Conservation (phyloP, 495 filamentous ascomycete species). For the Jackrogersella minutella region DNA sequence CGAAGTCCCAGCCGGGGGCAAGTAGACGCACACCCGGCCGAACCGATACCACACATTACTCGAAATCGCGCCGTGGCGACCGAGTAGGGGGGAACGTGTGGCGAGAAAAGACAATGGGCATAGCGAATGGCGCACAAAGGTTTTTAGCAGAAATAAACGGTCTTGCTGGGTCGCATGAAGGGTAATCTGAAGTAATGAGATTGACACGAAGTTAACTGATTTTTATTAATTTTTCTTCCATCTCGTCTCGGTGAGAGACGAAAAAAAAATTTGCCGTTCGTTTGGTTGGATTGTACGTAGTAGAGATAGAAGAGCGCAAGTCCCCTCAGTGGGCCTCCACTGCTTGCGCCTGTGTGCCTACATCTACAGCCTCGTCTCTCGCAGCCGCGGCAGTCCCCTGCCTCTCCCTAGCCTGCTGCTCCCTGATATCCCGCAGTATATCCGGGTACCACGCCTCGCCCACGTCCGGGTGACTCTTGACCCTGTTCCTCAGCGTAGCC, state of each 20-base stretch:
- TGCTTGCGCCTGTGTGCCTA: slow-evolving; percentile 42
- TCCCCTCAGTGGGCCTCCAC: slow-evolving; percentile 51
- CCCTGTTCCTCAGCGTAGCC: slow-evolving; percentile 84
- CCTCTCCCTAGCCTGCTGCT: slow-evolving; percentile 52
- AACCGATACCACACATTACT: too few species aligned
- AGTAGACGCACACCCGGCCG: slow-evolving; percentile 6
- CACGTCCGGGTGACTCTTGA: slow-evolving; percentile 90
- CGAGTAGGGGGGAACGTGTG: not conserved
- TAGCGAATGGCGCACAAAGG: slow-evolving; percentile 38
- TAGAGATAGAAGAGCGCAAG: not conserved
- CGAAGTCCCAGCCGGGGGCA: slow-evolving; percentile 17
- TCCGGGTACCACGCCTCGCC: slow-evolving; percentile 87
- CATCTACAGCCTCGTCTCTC: slow-evolving; percentile 37
- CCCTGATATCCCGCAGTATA: slow-evolving; percentile 60
- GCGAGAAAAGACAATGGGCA: slow-evolving; percentile 18
- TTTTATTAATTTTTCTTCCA: not conserved
- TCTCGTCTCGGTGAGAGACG: not conserved
- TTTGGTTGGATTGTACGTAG: not conserved
- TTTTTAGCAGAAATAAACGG: slow-evolving; percentile 24
- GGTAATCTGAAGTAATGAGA: slow-evolving; percentile 32
- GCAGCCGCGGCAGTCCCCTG: slow-evolving; percentile 15
- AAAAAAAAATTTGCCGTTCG: not conserved
- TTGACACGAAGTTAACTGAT: slow-evolving; percentile 18
- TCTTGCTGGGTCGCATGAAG: slow-evolving; percentile 3
- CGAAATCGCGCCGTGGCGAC: not conserved